phyloP scores from a whole-genome alignment of 1,139 yeast species.

The Sugiyamaella castrensis region DNA sequence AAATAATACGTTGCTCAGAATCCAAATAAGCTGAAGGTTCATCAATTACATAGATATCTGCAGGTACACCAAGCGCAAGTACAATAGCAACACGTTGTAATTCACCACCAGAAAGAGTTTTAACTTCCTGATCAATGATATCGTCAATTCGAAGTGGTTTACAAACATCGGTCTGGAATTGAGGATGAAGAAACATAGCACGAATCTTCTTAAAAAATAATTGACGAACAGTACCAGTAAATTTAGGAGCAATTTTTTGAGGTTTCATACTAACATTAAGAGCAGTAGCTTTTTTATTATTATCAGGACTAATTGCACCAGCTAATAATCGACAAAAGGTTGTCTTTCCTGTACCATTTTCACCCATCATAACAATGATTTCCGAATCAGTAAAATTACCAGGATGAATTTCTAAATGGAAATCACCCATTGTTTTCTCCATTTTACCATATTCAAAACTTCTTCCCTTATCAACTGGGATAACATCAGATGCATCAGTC shows the following conservation, averaged over 20 bases:
- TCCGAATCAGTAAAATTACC: slow-evolving; percentile 97
- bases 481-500: slow-evolving; percentile 78
- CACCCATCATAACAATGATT: slow-evolving; percentile 99
- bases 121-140: slow-evolving; percentile 95
- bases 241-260: slow-evolving; percentile 97
- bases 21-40: slow-evolving; percentile 98
- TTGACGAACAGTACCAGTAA: slow-evolving; percentile 98
- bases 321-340: slow-evolving; percentile 94
- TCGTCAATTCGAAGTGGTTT: slow-evolving; percentile 93
- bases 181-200: slow-evolving; percentile 91
- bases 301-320: slow-evolving; percentile 86
- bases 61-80: slow-evolving; percentile 87
- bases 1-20: slow-evolving; percentile 98
- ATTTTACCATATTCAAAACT: slow-evolving; percentile 75
- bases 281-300: slow-evolving; percentile 73
- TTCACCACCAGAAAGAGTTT: slow-evolving; percentile 98
- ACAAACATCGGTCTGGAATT: slow-evolving; percentile 96
- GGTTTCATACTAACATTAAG: slow-evolving; percentile 96
- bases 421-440: slow-evolving; percentile 94
- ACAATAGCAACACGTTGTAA: slow-evolving; percentile 98
- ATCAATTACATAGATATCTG: slow-evolving; percentile 94
- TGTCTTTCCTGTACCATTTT: slow-evolving; percentile 98
- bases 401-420: slow-evolving; percentile 70
- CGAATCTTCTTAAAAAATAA: slow-evolving; percentile 93
- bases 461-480: slow-evolving; percentile 74